Evolutionary conservation across 768 basidiomycete species (phyloP).

Genomic region (Mycena capillaripes): DNA sequence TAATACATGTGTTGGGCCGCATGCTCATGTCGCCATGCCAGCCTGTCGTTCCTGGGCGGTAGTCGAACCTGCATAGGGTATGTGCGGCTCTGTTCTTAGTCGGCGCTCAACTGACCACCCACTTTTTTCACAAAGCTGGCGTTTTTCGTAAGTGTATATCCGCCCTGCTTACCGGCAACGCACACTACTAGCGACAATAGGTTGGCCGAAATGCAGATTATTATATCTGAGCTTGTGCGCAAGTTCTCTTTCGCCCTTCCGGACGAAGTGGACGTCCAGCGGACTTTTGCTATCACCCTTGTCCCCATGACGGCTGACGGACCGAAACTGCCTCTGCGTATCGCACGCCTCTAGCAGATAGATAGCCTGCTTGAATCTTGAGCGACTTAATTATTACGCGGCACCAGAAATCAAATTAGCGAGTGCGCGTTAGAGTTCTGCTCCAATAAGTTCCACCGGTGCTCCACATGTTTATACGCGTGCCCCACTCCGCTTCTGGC

Average conservation of each 20-base stretch:
- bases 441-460: too few relatives aligned
- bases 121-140: conserved; percentile 9
- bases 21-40: neutral
- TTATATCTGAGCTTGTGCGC: conserved; percentile 31
- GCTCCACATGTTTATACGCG: too few relatives aligned
- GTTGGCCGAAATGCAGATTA: conserved; percentile 35
- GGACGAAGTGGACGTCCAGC: conserved; percentile 9
- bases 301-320: conserved; percentile 32
- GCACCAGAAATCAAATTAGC: too few relatives aligned
- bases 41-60: conserved; percentile 31
- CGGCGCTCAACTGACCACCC: neutral
- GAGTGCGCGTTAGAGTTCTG: too few relatives aligned
- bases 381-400: too few relatives aligned
- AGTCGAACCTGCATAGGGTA: conserved; percentile 36
- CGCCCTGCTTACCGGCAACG: too few relatives aligned
- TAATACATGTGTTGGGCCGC: neutral
- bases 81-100: neutral
- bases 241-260: conserved; percentile 29
- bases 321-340: conserved; percentile 26
- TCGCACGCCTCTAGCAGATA: conserved; percentile 20
- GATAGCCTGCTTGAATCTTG: too few relatives aligned
- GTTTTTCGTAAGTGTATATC: conserved; percentile 27
- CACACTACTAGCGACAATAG: neutral
- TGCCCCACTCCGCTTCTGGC: too few relatives aligned
- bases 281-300: conserved; percentile 34